Evolutionary conservation across 2,329 filamentous ascomycete species (phyloP).

Genomic region (Ceratocystis eucalypticola): DNA sequence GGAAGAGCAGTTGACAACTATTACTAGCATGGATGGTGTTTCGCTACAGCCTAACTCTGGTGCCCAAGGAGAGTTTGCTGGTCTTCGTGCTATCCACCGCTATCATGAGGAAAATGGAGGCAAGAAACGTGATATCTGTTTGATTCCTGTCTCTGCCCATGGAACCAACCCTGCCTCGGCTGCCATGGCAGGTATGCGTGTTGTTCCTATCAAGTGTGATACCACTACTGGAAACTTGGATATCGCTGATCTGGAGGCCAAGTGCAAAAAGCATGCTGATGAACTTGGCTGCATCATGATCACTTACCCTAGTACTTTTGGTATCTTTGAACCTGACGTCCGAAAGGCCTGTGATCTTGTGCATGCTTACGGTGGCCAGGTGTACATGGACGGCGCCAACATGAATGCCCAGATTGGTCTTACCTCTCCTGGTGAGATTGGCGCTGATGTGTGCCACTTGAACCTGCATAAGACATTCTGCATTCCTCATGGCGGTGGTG

Average conservation of each 20-base stretch:
- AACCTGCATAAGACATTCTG: slow-evolving; percentile 99
- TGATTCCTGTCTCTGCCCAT: slow-evolving; percentile 90
- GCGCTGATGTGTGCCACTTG: slow-evolving; percentile 90
- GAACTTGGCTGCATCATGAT: slow-evolving; percentile 90
- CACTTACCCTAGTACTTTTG: slow-evolving; percentile 89
- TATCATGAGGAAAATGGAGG: slow-evolving; percentile 58
- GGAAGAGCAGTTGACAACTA: slow-evolving; percentile 60
- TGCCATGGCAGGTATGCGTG: slow-evolving; percentile 89
- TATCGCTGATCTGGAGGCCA: slow-evolving; percentile 68
- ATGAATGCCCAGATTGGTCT: slow-evolving; percentile 97
- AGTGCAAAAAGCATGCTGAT: slow-evolving; percentile 76
- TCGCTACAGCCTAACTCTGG: slow-evolving; percentile 92
- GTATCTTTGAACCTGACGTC: slow-evolving; percentile 83
- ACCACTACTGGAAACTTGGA: slow-evolving; percentile 78
- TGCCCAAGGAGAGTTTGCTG: slow-evolving; percentile 88
- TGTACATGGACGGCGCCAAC: slow-evolving; percentile 98
- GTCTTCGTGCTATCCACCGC: slow-evolving; percentile 74
- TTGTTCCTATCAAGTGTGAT: slow-evolving; percentile 86
- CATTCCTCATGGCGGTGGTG: slow-evolving; percentile 89
- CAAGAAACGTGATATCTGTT: slow-evolving; percentile 72
- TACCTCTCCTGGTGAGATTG: slow-evolving; percentile 87
- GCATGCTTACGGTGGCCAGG: slow-evolving; percentile 76
- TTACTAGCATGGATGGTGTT: slow-evolving; percentile 82
- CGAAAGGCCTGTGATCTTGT: slow-evolving; percentile 77
- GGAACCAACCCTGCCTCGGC: slow-evolving; percentile 93